Percentiles rank a stretch among this genome's conserved stretches.
phyloP scores from a whole-genome alignment of 441 rosid genomes.

The Populus hybrid region DNA sequence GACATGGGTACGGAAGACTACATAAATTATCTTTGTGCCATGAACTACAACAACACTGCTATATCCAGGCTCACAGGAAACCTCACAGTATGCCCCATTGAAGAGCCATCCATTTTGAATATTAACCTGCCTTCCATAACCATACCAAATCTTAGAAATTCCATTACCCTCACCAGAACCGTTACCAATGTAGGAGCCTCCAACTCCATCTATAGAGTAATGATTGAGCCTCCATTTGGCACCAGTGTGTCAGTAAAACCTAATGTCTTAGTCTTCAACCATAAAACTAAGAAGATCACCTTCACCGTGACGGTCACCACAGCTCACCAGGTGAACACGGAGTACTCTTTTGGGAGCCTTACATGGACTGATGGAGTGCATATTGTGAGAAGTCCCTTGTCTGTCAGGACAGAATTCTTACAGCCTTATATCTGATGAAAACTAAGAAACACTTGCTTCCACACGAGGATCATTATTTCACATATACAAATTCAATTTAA shows the following conservation, averaged over 20 bases:
- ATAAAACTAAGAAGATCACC: slow-evolving; percentile 21
- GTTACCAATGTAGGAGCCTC: slow-evolving; percentile 45
- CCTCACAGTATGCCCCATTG: slow-evolving; percentile 28
- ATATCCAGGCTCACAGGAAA: slow-evolving; percentile 33
- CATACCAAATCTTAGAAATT: slow-evolving; percentile 49
- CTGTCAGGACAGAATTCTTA: slow-evolving; percentile 28
- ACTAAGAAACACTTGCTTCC: neutral
- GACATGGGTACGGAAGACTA: slow-evolving; percentile 60
- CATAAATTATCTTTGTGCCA: slow-evolving; percentile 71
- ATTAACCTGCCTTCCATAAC: slow-evolving; percentile 77
- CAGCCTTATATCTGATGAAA: slow-evolving; percentile 16
- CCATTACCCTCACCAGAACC: slow-evolving; percentile 45
- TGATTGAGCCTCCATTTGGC: slow-evolving; percentile 36
- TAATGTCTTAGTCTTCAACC: slow-evolving; percentile 27
- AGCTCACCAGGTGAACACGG: slow-evolving; percentile 27
- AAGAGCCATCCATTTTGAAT: slow-evolving; percentile 41
- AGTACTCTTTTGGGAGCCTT: slow-evolving; percentile 49
- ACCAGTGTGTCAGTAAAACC: slow-evolving; percentile 32
- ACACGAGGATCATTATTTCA: neutral
- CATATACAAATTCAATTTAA: neutral
- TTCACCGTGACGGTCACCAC: slow-evolving; percentile 31
- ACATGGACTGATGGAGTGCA: slow-evolving; percentile 38
- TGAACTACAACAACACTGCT: slow-evolving; percentile 58
- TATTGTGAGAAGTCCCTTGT: slow-evolving; percentile 31
- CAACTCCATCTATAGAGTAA: slow-evolving; percentile 26